phyloP scores from a whole-genome alignment of 1,284 basidiomycete species.

The Trametes pubescens region DNA sequence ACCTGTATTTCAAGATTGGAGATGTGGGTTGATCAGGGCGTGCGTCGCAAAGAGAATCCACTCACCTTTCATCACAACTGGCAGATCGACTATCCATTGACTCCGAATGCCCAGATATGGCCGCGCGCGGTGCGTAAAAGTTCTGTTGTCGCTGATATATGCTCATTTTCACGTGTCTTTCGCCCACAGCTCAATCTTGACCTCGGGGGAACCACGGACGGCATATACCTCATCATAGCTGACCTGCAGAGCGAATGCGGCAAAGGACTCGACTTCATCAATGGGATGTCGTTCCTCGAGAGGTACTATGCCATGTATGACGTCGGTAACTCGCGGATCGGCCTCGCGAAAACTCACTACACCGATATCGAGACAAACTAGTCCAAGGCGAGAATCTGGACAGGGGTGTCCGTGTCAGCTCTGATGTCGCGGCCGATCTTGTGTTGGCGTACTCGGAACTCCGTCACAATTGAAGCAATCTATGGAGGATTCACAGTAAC shows the following conservation, averaged over 20 bases:
- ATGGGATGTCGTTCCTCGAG: slow-evolving; percentile 51
- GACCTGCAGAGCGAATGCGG: slow-evolving; percentile 33
- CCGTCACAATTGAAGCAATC: neutral
- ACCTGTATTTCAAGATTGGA: slow-evolving; percentile 61
- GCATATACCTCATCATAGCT: slow-evolving; percentile 42
- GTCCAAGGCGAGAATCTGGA: neutral
- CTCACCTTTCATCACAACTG: neutral
- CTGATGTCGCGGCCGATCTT: neutral
- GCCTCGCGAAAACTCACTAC: slow-evolving; percentile 52
- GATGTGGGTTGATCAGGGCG: slow-evolving; percentile 36
- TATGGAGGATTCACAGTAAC: slow-evolving; percentile 3
- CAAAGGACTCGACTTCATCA: slow-evolving; percentile 44
- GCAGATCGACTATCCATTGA: slow-evolving; percentile 29
- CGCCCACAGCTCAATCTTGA: slow-evolving; percentile 38
- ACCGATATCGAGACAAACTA: slow-evolving; percentile 50
- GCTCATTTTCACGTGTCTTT: neutral
- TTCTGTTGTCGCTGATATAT: slow-evolving; percentile 30
- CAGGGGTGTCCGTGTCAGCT: neutral
- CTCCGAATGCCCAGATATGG: slow-evolving; percentile 36
- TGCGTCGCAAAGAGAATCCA: neutral
- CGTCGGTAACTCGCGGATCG: slow-evolving; percentile 54
- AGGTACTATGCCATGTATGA: slow-evolving; percentile 74
- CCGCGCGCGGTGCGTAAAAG: slow-evolving; percentile 29
- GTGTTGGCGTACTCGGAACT: neutral
- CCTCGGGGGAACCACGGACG: slow-evolving; percentile 37